Conservation (phyloP, 1,139 yeast species). For the Protomyces gravidus region DNA sequence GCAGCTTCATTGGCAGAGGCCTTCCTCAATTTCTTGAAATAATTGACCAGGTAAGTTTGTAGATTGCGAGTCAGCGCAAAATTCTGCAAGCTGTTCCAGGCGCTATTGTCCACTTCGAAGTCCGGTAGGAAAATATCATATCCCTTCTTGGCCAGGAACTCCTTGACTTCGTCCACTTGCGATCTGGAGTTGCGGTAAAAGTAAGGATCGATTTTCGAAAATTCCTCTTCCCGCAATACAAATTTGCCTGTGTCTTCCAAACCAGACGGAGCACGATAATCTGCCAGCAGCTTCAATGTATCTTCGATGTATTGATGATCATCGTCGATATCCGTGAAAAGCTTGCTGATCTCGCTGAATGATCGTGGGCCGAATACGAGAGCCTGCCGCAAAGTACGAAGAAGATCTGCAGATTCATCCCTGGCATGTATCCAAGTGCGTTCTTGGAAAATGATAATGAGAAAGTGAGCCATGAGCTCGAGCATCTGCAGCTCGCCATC, state of each 20-base stretch:
- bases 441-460: conserved; percentile 68
- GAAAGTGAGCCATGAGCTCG: conserved; percentile 71
- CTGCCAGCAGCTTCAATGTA: conserved; percentile 57
- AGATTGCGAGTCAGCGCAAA: conserved; percentile 2
- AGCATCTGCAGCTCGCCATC: conserved; percentile 54
- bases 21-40: conserved; percentile 2
- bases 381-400: conserved; percentile 70
- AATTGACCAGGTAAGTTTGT: conserved; percentile 7
- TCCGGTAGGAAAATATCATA: conserved; percentile 35
- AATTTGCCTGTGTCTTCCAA: conserved; percentile 66
- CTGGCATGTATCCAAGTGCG: conserved; percentile 55
- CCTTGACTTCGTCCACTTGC: conserved; percentile 69
- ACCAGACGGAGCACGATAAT: conserved; percentile 60
- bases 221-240: conserved; percentile 56
- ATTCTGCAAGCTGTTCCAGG: conserved; percentile 17
- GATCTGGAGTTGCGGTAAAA: conserved; percentile 74
- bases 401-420: conserved; percentile 51
- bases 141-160: conserved; percentile 47
- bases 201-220: conserved; percentile 65
- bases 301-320: conserved; percentile 71
- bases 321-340: conserved; percentile 70
- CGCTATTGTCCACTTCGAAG: conserved; percentile 37
- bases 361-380: conserved; percentile 69
- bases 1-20: conserved; percentile 2
- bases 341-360: conserved; percentile 64